These are phyloP conservation scores for Neocatenulostroma microsporum DNA, from an alignment of 2,329 filamentous ascomycete species.

Conservation along the genomic window DNA sequence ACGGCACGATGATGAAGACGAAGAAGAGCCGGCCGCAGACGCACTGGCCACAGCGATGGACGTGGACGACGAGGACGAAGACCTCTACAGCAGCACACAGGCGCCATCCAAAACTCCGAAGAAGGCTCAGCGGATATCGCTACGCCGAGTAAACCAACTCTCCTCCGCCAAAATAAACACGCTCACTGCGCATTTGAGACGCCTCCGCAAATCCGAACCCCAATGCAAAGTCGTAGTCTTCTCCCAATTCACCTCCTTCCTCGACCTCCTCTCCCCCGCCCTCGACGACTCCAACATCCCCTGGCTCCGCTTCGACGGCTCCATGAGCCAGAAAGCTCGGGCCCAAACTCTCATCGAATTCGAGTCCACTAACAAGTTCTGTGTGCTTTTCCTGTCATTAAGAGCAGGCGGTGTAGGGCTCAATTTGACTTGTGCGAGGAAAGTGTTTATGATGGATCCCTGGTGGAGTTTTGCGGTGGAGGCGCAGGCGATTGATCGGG, in stretches of 20 bases:
- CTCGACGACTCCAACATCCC: conserved; percentile 63
- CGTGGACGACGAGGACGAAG: conserved; percentile 22
- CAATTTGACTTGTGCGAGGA: conserved; percentile 79
- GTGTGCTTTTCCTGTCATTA: conserved; percentile 73
- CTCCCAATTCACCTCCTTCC: conserved; percentile 94
- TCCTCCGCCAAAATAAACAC: conserved; percentile 86
- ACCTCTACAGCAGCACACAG: conserved; percentile 34
- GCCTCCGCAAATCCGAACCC: conserved; percentile 56
- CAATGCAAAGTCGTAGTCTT: conserved; percentile 68
- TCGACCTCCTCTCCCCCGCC: conserved; percentile 81
- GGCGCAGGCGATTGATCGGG: conserved; percentile 92
- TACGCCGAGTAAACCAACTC: conserved; percentile 54
- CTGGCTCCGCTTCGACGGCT: conserved; percentile 83
- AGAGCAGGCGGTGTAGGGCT: conserved; percentile 88
- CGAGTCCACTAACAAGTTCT: conserved; percentile 48
- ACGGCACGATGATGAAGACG: conserved; percentile 56
- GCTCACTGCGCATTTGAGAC: conserved; percentile 66
- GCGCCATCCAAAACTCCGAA: conserved; percentile 8
- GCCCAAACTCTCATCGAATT: conserved; percentile 73
- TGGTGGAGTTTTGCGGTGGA: conserved; percentile 99
- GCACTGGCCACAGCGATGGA: conserved; percentile 6
- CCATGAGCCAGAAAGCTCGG: conserved; percentile 77
- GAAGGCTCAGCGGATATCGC: conserved; percentile 43
- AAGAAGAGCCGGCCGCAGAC: conserved; percentile 14
- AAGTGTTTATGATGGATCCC: conserved; percentile 98